A percentile compares a stretch with the other conserved stretches of the same genome.
Evolutionary conservation across 2,329 filamentous ascomycete genomes (phyloP).

Genomic region (Nemania sp.): DNA sequence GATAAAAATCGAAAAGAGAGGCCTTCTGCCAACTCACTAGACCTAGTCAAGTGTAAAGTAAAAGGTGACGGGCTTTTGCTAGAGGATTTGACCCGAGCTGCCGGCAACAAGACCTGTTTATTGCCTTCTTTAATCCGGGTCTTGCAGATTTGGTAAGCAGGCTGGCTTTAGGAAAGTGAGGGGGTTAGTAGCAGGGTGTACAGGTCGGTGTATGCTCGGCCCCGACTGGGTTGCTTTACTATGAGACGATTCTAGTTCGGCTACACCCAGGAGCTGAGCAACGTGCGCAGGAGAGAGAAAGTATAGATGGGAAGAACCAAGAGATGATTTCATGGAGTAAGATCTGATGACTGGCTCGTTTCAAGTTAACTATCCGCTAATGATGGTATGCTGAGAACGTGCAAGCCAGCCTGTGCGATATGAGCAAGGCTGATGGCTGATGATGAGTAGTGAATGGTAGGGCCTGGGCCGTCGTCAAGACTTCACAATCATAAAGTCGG

Average conservation of each 20-base stretch:
- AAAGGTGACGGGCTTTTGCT: slow-evolving; percentile 15
- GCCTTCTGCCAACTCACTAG: slow-evolving; percentile 12
- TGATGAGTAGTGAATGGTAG: slow-evolving; percentile 23
- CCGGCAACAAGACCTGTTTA: slow-evolving; percentile 11
- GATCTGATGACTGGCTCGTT: slow-evolving; percentile 5
- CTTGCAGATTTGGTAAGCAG: slow-evolving; percentile 19
- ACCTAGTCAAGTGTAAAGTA: slow-evolving; percentile 13
- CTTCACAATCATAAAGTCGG: slow-evolving; percentile 7
- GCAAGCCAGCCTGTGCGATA: slow-evolving; percentile 8
- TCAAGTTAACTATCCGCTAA: background rate
- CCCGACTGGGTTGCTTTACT: slow-evolving; percentile 23
- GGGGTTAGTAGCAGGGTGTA: slow-evolving; percentile 21
- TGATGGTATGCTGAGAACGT: slow-evolving; percentile 9
- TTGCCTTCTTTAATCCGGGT: slow-evolving; percentile 9
- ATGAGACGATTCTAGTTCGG: slow-evolving; percentile 9
- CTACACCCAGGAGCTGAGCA: slow-evolving; percentile 9
- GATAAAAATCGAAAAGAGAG: slow-evolving; percentile 1
- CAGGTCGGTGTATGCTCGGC: slow-evolving; percentile 32
- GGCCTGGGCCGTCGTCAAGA: slow-evolving; percentile 17
- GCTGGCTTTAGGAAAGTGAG: slow-evolving; percentile 24
- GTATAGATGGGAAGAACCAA: background rate
- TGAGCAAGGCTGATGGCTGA: slow-evolving; percentile 31
- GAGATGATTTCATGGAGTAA: slow-evolving; percentile 27
- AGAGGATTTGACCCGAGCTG: slow-evolving; percentile 17
- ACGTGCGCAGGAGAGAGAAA: slow-evolving; percentile 1